Conservation (phyloP, 2,329 filamentous ascomycete genomes). For the Fusarium torulosum region DNA sequence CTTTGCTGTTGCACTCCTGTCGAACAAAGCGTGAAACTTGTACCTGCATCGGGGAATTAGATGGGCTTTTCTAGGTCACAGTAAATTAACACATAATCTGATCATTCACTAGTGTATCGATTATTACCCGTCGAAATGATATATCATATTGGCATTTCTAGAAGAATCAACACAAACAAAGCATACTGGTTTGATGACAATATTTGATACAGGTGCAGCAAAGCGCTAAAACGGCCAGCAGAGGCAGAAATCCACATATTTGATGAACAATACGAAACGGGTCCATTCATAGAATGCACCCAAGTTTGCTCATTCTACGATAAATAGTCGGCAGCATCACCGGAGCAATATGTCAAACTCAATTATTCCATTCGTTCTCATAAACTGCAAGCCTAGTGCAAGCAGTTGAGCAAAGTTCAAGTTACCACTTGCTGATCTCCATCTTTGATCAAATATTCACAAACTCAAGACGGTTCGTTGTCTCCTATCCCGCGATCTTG, state of each 20-base stretch:
- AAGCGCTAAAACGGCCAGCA: conserved; percentile 15
- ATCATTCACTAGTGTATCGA: not conserved
- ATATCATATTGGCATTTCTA: conserved; percentile 10
- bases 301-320: not conserved
- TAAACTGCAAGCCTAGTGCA: conserved; percentile 9
- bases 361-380: conserved; percentile 2
- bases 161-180: conserved; percentile 9
- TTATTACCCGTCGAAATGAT: conserved; percentile 21
- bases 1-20: not conserved
- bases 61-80: not conserved
- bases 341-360: not conserved
- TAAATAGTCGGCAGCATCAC: conserved; percentile 20
- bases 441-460: not conserved
- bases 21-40: conserved; percentile 16
- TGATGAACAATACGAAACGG: conserved; percentile 15
- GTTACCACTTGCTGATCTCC: not conserved
- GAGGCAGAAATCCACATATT: conserved; percentile 4
- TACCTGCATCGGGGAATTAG: not conserved
- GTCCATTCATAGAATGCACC: not conserved
- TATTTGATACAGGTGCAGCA: conserved; percentile 2
- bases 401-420: not conserved
- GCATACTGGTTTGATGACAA: not conserved
- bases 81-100: not conserved
- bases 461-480: conserved; percentile 13
- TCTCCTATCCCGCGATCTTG: too few species aligned